Conservation (phyloP, 2,329 filamentous ascomycete species). For the Bimuria novae-zelandiae region DNA sequence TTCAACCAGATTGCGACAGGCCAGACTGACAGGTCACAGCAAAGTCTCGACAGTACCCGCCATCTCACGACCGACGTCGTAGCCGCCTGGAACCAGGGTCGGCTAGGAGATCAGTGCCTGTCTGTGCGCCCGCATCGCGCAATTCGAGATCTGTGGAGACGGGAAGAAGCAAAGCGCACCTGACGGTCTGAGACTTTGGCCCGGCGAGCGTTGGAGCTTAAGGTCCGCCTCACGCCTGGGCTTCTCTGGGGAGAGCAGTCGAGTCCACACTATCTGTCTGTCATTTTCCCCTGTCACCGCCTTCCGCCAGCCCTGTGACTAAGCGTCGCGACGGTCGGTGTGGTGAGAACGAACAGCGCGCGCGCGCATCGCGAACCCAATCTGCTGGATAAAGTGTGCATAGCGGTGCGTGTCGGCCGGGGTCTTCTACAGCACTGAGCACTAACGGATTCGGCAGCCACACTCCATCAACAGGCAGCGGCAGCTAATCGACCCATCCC, state of each 20-base stretch:
- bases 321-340: slow-evolving; percentile 23
- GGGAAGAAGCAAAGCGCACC: slow-evolving; percentile 45
- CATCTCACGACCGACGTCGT: slow-evolving; percentile 37
- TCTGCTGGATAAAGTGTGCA: slow-evolving; percentile 38
- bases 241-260: not conserved
- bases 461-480: slow-evolving; percentile 37
- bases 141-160: slow-evolving; percentile 45
- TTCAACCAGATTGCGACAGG: slow-evolving; percentile 37
- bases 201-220: slow-evolving; percentile 36
- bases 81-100: slow-evolving; percentile 31
- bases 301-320: slow-evolving; percentile 5
- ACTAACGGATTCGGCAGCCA: slow-evolving; percentile 32
- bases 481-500: slow-evolving; percentile 37
- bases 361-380: slow-evolving; percentile 25
- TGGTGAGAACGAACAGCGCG: slow-evolving; percentile 13
- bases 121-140: slow-evolving; percentile 34
- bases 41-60: slow-evolving; percentile 25
- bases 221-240: slow-evolving; percentile 22
- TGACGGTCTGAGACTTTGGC: slow-evolving; percentile 28
- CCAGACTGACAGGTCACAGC: slow-evolving; percentile 42
- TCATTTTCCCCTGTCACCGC: slow-evolving; percentile 7
- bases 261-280: not conserved
- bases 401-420: slow-evolving; percentile 22
- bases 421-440: slow-evolving; percentile 18
- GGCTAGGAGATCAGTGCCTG: slow-evolving; percentile 32